phyloP scores from a whole-genome alignment of 805 yeast species.

The Starmerella riodocensis region DNA sequence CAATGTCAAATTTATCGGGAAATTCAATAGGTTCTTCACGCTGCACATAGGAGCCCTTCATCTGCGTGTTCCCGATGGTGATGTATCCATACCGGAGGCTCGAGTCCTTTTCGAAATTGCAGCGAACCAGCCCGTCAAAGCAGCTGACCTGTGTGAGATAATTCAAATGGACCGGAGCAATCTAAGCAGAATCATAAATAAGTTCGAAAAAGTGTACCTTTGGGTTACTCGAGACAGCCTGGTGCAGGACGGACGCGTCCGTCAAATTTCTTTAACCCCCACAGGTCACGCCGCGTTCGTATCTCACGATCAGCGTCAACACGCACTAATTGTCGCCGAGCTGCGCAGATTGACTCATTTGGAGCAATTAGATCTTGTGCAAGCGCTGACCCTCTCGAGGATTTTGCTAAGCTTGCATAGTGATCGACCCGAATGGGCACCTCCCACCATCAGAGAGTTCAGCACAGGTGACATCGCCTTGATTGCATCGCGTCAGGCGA shows the following conservation, averaged over 20 bases:
- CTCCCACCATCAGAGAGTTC: background rate
- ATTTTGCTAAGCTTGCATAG: background rate
- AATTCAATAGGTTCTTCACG: conserved; percentile 5
- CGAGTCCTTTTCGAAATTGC: conserved; percentile 6
- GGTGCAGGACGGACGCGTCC: background rate
- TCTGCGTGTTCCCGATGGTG: background rate
- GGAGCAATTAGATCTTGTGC: background rate
- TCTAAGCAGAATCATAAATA: conserved; percentile 3
- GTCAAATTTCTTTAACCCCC: background rate
- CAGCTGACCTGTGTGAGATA: background rate
- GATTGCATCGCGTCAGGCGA: conserved; percentile 5
- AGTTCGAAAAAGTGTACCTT: background rate
- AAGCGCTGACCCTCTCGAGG: background rate
- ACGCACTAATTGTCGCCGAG: background rate
- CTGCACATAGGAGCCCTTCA: conserved; percentile 2
- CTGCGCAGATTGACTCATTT: background rate
- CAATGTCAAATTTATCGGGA: background rate
- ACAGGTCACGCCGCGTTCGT: background rate
- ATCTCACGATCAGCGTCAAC: background rate
- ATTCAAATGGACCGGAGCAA: conserved; percentile 1
- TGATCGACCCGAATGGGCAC: background rate
- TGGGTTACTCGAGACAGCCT: conserved; percentile 1
- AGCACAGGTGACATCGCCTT: conserved; percentile 1
- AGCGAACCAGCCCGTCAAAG: conserved; percentile 2
- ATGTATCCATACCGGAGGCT: background rate